A percentile compares a stretch with the other conserved stretches of the same genome.
These are phyloP conservation scores for Polyporus arcularius DNA, from an alignment of 768 basidiomycete species.

Conservation along the genomic window DNA sequence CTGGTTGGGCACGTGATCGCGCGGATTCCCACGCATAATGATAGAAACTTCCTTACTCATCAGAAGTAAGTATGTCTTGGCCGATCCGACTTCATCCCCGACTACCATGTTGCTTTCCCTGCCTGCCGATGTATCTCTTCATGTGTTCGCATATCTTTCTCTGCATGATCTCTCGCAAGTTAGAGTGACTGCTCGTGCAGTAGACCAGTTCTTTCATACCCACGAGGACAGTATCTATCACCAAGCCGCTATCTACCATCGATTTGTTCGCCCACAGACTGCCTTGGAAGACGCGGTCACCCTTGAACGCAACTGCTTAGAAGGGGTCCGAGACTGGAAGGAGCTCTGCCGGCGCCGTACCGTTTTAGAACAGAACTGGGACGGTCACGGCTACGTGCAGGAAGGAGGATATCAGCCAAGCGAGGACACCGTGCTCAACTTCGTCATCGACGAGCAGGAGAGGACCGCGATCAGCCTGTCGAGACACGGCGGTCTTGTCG, in stretches of 20 bases:
- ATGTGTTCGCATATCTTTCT: conserved; percentile 24
- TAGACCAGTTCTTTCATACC: conserved; percentile 14
- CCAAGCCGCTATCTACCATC: conserved; percentile 24
- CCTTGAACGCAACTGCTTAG: conserved; percentile 3
- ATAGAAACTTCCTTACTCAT: no score
- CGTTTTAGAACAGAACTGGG: conserved; percentile 24
- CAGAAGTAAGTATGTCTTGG: no score
- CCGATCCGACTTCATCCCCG: background rate
- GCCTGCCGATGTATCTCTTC: conserved; percentile 23
- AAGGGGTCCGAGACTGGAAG: conserved; percentile 23
- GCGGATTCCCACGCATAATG: no score
- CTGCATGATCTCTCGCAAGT: conserved; percentile 20
- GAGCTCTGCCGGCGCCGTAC: conserved; percentile 22
- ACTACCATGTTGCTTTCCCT: conserved; percentile 18
- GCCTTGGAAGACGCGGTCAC: conserved; percentile 17
- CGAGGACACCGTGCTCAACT: conserved; percentile 10
- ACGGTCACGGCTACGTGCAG: conserved; percentile 20
- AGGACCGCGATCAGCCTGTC: conserved; percentile 14
- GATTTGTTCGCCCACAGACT: conserved; percentile 16
- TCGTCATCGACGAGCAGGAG: conserved; percentile 23
- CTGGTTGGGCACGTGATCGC: no score
- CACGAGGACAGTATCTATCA: conserved; percentile 26
- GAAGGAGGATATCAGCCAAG: conserved; percentile 20
- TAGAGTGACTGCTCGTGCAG: conserved; percentile 14
- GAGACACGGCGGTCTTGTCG: conserved; percentile 9